A percentile compares a stretch with the other conserved stretches of the same genome.
These are phyloP conservation scores for Fusarium tjaetaba DNA, from an alignment of 2,329 filamentous ascomycete species.

Conservation along the genomic window DNA sequence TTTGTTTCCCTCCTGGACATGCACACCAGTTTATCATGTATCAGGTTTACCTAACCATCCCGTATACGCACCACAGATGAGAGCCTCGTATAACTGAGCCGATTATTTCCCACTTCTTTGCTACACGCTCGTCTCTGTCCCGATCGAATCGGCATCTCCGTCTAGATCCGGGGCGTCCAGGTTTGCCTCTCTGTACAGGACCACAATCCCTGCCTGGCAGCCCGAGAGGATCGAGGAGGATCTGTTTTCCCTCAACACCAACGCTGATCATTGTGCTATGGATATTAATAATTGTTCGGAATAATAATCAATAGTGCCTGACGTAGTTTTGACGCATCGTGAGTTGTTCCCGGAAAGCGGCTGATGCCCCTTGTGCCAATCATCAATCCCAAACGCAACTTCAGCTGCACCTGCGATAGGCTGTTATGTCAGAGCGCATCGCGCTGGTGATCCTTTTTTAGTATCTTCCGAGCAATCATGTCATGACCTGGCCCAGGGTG, in stretches of 20 bases:
- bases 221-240: not conserved
- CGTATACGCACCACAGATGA: conserved; percentile 7
- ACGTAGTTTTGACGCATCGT: conserved; percentile 35
- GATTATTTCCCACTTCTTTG: not conserved
- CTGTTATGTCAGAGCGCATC: conserved; percentile 8
- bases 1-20: not conserved
- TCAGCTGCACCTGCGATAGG: conserved; percentile 1
- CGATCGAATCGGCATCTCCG: conserved; percentile 29
- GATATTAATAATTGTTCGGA: not conserved
- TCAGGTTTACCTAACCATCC: not conserved
- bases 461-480: conserved; percentile 3
- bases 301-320: conserved; percentile 6
- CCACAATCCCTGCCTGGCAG: not conserved
- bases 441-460: conserved; percentile 35
- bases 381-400: conserved; percentile 4
- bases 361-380: conserved; percentile 23
- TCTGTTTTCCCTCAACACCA: not conserved
- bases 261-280: not conserved
- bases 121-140: conserved; percentile 1
- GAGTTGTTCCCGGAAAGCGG: conserved; percentile 32
- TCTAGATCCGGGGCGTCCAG: conserved; percentile 5
- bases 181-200: not conserved
- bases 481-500: not conserved
- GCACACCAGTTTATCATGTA: not conserved
- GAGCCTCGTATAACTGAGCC: conserved; percentile 30